Percentiles rank a stretch among this genome's conserved stretches.
Evolutionary conservation across 2,329 filamentous ascomycete species (phyloP).

Genomic region (Sporothrix protearum): DNA sequence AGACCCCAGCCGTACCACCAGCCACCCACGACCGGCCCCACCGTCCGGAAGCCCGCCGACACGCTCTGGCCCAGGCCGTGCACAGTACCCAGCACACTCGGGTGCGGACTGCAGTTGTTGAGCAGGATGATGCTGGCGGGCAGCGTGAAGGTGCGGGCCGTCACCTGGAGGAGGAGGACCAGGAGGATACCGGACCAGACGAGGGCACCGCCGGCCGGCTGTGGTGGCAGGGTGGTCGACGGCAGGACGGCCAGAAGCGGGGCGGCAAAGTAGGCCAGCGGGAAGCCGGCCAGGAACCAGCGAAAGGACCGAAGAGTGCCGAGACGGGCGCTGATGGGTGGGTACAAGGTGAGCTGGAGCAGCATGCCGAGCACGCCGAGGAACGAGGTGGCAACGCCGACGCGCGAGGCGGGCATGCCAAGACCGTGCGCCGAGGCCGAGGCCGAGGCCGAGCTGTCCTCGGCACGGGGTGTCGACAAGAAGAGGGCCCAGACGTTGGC

Average conservation of each 20-base stretch:
- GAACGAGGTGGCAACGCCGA: slow-evolving; percentile 66
- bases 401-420: slow-evolving; percentile 61
- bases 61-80: slow-evolving; percentile 45
- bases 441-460: slow-evolving; percentile 39
- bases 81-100: slow-evolving; percentile 54
- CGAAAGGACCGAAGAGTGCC: slow-evolving; percentile 66
- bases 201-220: slow-evolving; percentile 44
- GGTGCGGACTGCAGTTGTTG: slow-evolving; percentile 58
- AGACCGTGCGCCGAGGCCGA: slow-evolving; percentile 56
- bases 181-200: slow-evolving; percentile 59
- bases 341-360: slow-evolving; percentile 67
- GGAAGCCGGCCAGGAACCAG: slow-evolving; percentile 62
- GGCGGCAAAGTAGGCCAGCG: slow-evolving; percentile 62
- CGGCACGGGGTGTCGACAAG: slow-evolving; percentile 60
- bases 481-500: slow-evolving; percentile 67
- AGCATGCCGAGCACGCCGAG: slow-evolving; percentile 66
- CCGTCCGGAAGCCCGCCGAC: slow-evolving; percentile 47
- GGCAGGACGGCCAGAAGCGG: slow-evolving; percentile 65
- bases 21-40: slow-evolving; percentile 50
- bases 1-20: slow-evolving; percentile 47
- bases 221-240: slow-evolving; percentile 37
- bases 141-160: slow-evolving; percentile 65
- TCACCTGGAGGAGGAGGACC: slow-evolving; percentile 58
- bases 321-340: slow-evolving; percentile 58
- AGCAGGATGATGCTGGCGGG: slow-evolving; percentile 56